Percentiles rank a stretch among this genome's conserved stretches.
Conservation (phyloP, 2,329 filamentous ascomycete genomes). For the Eutypella sp. region DNA sequence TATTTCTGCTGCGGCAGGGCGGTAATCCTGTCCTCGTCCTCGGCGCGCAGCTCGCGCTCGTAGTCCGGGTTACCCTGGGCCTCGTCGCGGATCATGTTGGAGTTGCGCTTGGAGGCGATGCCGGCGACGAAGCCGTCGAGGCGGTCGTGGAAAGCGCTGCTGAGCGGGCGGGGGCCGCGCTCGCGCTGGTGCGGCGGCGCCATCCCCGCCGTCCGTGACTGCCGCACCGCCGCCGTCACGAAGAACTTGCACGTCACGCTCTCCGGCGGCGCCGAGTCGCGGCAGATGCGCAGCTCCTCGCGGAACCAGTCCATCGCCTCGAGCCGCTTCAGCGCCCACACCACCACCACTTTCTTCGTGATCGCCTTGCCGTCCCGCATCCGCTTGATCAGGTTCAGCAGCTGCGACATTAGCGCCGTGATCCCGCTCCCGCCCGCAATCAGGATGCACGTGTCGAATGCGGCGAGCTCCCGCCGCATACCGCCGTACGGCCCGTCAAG, state of each 20-base stretch:
- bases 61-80: constrained; percentile 73
- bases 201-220: constrained; percentile 26
- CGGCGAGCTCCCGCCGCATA: constrained; percentile 82
- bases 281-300: constrained; percentile 87
- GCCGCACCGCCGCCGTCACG: constrained; percentile 71
- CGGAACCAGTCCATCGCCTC: constrained; percentile 98
- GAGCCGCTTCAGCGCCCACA: constrained; percentile 89
- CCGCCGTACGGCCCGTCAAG: constrained; percentile 93
- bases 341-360: constrained; percentile 81
- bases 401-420: constrained; percentile 85
- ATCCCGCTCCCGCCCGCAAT: constrained; percentile 94
- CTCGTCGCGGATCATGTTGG: constrained; percentile 75
- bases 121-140: constrained; percentile 84
- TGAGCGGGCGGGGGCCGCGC: constrained; percentile 58
- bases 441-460: constrained; percentile 89
- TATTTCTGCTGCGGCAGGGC: constrained; percentile 69
- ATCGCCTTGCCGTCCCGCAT: constrained; percentile 95
- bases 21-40: constrained; percentile 80
- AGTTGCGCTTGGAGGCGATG: constrained; percentile 82
- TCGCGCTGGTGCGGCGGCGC: constrained; percentile 25
- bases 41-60: constrained; percentile 71
- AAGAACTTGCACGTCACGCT: constrained; percentile 93
- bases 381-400: constrained; percentile 90
- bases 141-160: constrained; percentile 75
- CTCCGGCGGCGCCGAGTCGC: constrained; percentile 81